Percentiles rank a stretch among this genome's conserved stretches.
These are phyloP conservation scores for Rachicladosporium sp. DNA, from an alignment of 2,329 filamentous ascomycete genomes.

Conservation along the genomic window DNA sequence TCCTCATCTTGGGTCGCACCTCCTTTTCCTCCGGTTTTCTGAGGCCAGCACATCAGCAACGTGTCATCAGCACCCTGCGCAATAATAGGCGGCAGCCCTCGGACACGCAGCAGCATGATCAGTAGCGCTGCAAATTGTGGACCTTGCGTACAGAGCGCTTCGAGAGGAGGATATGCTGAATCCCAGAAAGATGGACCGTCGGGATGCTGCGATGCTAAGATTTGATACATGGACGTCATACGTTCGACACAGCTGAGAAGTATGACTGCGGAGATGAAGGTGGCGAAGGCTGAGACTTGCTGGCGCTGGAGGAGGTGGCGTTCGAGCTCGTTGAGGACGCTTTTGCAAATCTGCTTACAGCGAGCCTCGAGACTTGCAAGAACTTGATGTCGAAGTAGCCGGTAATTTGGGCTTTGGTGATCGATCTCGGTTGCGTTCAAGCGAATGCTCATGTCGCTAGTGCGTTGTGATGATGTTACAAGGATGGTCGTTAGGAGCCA, in stretches of 20 bases:
- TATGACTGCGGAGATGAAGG: constrained; percentile 47
- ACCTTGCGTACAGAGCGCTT: constrained; percentile 42
- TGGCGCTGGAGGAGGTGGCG: constrained; percentile 46
- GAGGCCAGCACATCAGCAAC: too few relatives aligned
- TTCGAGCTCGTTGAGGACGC: constrained; percentile 48
- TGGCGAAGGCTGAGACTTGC: constrained; percentile 45
- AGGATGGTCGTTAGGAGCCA: constrained; percentile 46
- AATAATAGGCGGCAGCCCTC: constrained; percentile 33
- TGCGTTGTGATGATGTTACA: neutral
- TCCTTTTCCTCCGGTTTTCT: constrained; percentile 12
- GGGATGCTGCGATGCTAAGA: constrained; percentile 7
- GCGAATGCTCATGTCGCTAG: neutral
- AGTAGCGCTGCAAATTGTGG: constrained; percentile 47
- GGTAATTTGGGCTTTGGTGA: neutral
- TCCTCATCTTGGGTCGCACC: constrained; percentile 12
- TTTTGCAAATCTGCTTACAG: constrained; percentile 39
- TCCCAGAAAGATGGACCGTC: neutral
- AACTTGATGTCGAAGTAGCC: too few relatives aligned
- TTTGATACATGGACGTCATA: constrained; percentile 43
- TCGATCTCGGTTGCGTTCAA: too few relatives aligned
- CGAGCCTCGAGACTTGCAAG: constrained; percentile 41
- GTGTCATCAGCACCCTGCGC: constrained; percentile 20
- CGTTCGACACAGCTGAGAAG: constrained; percentile 48
- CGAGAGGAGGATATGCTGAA: constrained; percentile 25
- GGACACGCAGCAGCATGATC: constrained; percentile 47